A percentile compares a stretch with the other conserved stretches of the same genome.
Conservation (phyloP, 176 grass and related monocot species). For the Saccharum officinarum region DNA sequence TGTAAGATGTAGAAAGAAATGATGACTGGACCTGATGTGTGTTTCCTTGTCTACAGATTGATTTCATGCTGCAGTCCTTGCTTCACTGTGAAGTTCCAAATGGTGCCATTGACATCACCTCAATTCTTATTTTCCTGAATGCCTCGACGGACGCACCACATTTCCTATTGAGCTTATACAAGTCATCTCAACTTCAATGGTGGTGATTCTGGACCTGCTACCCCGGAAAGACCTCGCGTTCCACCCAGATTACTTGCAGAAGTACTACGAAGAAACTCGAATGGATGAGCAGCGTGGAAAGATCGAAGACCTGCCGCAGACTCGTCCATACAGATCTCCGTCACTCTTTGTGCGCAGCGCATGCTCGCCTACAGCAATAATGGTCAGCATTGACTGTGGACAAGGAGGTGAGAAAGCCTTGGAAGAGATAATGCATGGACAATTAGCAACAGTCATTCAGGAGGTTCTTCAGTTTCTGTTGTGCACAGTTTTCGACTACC, state of each 20-base stretch:
- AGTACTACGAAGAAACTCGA: slow-evolving; percentile 57
- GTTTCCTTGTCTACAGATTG: slow-evolving; percentile 57
- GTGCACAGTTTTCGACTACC: no score
- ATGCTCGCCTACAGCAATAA: slow-evolving; percentile 59
- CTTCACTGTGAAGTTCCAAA: slow-evolving; percentile 81
- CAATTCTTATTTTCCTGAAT: slow-evolving; percentile 56
- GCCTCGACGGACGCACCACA: slow-evolving; percentile 59
- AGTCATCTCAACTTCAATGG: slow-evolving; percentile 49
- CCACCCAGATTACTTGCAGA: slow-evolving; percentile 60
- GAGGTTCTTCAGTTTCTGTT: slow-evolving; percentile 47
- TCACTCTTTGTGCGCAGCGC: slow-evolving; percentile 76
- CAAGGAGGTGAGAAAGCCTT: slow-evolving; percentile 48
- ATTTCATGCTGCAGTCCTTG: slow-evolving; percentile 83
- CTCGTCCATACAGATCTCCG: slow-evolving; percentile 48
- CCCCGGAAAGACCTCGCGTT: slow-evolving; percentile 69
- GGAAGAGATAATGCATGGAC: slow-evolving; percentile 58
- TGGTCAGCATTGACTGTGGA: slow-evolving; percentile 56
- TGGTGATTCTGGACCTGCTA: slow-evolving; percentile 67
- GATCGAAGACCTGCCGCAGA: slow-evolving; percentile 53
- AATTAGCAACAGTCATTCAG: slow-evolving; percentile 27
- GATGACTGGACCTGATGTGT: background rate
- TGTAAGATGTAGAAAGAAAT: slow-evolving; percentile 2
- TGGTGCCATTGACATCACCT: slow-evolving; percentile 68
- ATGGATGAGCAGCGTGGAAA: slow-evolving; percentile 55
- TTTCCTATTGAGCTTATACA: slow-evolving; percentile 71